These are phyloP conservation scores for Boletales sp. DNA, from an alignment of 768 basidiomycete species.

Conservation along the genomic window DNA sequence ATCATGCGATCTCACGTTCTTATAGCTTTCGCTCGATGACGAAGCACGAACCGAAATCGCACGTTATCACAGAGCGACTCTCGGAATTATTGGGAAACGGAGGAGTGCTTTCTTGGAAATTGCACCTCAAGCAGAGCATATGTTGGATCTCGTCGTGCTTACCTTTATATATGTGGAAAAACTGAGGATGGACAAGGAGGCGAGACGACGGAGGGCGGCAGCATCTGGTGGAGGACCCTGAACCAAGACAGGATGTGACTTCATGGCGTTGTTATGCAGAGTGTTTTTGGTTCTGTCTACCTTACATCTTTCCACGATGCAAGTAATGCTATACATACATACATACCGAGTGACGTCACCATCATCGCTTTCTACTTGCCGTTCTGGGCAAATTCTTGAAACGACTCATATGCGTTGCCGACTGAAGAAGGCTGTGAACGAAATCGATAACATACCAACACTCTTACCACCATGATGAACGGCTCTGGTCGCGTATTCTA, in stretches of 20 bases:
- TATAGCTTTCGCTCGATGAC: constrained; percentile 21
- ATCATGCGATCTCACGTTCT: not conserved
- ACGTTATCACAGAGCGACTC: constrained; percentile 19
- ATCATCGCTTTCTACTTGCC: too few species aligned
- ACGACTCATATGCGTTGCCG: too few species aligned
- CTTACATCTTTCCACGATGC: too few species aligned
- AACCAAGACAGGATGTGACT: not conserved
- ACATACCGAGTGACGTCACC: too few species aligned
- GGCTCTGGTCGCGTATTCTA: too few species aligned
- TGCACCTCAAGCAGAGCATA: constrained; percentile 17
- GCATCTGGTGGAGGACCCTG: constrained; percentile 15
- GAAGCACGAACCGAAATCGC: constrained; percentile 10
- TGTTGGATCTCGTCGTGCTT: constrained; percentile 24
- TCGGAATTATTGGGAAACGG: constrained; percentile 24
- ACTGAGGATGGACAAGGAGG: constrained; percentile 24
- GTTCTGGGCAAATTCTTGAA: too few species aligned
- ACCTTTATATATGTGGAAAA: constrained; percentile 32
- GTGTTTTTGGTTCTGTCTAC: too few species aligned
- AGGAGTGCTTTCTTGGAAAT: constrained; percentile 21
- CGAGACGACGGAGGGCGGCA: not conserved
- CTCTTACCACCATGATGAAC: too few species aligned
- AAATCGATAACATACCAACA: too few species aligned
- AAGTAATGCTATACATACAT: too few species aligned
- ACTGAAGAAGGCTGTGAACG: too few species aligned
- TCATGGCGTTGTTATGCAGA: too few species aligned